Evolutionary conservation across 352 stramenopile genomes (phyloP).

Genomic region (Phytophthora palmivora): DNA sequence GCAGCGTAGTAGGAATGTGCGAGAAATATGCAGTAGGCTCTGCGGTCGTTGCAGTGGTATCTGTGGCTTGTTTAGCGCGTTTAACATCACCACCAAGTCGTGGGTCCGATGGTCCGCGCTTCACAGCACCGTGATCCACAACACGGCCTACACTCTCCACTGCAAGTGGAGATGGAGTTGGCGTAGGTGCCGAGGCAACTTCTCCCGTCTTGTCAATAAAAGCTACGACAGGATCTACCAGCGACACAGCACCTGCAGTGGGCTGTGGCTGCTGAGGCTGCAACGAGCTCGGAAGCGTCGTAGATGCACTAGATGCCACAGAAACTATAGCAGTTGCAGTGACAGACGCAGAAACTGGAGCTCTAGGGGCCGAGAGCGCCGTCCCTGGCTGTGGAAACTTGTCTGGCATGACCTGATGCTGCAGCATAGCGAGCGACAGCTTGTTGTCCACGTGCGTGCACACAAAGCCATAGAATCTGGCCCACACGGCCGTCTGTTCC

Average conservation of each 20-base stretch:
- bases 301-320: slow-evolving; percentile 2
- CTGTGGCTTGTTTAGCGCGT: slow-evolving; percentile 32
- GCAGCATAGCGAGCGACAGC: slow-evolving; percentile 57
- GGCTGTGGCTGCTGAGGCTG: slow-evolving; percentile 25
- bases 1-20: slow-evolving; percentile 62
- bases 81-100: slow-evolving; percentile 33
- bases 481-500: slow-evolving; percentile 56
- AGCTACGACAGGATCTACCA: slow-evolving; percentile 58
- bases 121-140: slow-evolving; percentile 10
- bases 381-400: slow-evolving; percentile 32
- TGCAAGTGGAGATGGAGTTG: slow-evolving; percentile 33
- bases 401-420: slow-evolving; percentile 64
- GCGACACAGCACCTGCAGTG: slow-evolving; percentile 15
- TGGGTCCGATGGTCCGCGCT: slow-evolving; percentile 21
- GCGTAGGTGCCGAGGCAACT: slow-evolving; percentile 12
- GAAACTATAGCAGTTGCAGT: slow-evolving; percentile 4
- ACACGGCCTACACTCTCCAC: slow-evolving; percentile 37
- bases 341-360: slow-evolving; percentile 10
- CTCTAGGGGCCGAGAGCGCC: slow-evolving; percentile 3
- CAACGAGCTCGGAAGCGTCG: slow-evolving; percentile 25
- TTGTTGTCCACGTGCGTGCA: slow-evolving; percentile 63
- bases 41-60: background rate
- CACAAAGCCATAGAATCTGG: slow-evolving; percentile 70
- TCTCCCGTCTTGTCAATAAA: slow-evolving; percentile 73
- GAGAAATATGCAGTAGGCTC: slow-evolving; percentile 51